Evolutionary conservation across 2,329 filamentous ascomycete species (phyloP).

Genomic region (Dactylellina drechsleri): DNA sequence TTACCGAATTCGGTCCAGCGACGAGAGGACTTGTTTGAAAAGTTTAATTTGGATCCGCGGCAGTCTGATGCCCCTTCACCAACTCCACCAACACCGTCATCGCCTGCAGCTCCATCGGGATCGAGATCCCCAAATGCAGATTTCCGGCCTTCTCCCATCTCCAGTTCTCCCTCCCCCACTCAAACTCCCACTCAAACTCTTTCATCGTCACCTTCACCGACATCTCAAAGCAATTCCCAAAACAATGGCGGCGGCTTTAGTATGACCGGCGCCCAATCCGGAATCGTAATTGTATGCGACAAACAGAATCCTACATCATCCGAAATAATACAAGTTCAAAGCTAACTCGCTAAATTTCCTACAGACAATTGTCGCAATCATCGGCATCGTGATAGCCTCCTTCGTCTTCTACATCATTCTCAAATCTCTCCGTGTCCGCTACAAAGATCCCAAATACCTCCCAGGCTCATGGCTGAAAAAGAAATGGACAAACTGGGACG

Average conservation of each 20-base stretch:
- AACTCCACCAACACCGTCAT: background rate
- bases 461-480: slow-evolving; percentile 52
- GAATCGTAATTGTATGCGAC: slow-evolving; percentile 47
- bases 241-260: slow-evolving; percentile 23
- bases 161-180: background rate
- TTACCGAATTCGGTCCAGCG: slow-evolving; percentile 35
- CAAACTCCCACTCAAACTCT: slow-evolving; percentile 5
- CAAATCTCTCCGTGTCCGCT: slow-evolving; percentile 49
- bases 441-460: slow-evolving; percentile 53
- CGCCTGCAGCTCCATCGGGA: background rate
- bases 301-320: background rate
- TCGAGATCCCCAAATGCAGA: background rate
- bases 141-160: background rate
- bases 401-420: slow-evolving; percentile 44
- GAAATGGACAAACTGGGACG: slow-evolving; percentile 54
- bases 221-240: background rate
- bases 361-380: slow-evolving; percentile 43
- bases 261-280: slow-evolving; percentile 35
- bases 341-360: slow-evolving; percentile 3
- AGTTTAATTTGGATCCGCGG: background rate
- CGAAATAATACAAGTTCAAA: background rate
- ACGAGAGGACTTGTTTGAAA: background rate
- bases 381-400: slow-evolving; percentile 41
- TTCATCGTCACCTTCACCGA: background rate
- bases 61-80: too few species aligned